These are phyloP conservation scores for Leptographium radiaticola DNA, from an alignment of 2,329 filamentous ascomycete genomes.

Conservation along the genomic window DNA sequence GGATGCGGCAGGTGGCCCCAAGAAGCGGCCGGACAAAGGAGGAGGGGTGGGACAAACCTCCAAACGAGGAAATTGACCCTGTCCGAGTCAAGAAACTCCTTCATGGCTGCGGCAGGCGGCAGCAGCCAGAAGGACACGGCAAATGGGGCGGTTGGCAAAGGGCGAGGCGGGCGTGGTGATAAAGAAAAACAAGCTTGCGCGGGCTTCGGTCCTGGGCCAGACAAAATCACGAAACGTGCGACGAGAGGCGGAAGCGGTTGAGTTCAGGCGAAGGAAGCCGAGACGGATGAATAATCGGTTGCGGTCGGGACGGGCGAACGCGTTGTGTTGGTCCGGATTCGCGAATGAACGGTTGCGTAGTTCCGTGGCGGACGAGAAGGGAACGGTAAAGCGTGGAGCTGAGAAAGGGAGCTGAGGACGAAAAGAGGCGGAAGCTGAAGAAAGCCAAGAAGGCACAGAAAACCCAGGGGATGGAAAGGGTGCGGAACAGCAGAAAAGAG, in stretches of 20 bases:
- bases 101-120: conserved; percentile 29
- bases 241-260: neutral
- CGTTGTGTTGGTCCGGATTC: neutral
- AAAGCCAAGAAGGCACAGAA: neutral
- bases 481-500: neutral
- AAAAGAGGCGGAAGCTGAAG: neutral
- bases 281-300: neutral
- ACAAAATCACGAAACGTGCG: conserved; percentile 1
- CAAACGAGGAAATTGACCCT: conserved; percentile 59
- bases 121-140: conserved; percentile 1
- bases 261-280: neutral
- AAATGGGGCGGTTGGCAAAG: neutral
- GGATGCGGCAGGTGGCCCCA: neutral
- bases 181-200: neutral
- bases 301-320: neutral
- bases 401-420: neutral
- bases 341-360: neutral
- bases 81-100: conserved; percentile 52
- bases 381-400: neutral
- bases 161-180: neutral
- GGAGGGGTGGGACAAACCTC: conserved; percentile 40
- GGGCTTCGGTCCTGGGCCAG: neutral
- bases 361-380: neutral
- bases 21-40: conserved; percentile 9
- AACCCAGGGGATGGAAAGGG: neutral